Percentiles rank a stretch among this genome's conserved stretches.
Conservation (phyloP, 1,284 basidiomycete genomes). For the Golubevia sp. region DNA sequence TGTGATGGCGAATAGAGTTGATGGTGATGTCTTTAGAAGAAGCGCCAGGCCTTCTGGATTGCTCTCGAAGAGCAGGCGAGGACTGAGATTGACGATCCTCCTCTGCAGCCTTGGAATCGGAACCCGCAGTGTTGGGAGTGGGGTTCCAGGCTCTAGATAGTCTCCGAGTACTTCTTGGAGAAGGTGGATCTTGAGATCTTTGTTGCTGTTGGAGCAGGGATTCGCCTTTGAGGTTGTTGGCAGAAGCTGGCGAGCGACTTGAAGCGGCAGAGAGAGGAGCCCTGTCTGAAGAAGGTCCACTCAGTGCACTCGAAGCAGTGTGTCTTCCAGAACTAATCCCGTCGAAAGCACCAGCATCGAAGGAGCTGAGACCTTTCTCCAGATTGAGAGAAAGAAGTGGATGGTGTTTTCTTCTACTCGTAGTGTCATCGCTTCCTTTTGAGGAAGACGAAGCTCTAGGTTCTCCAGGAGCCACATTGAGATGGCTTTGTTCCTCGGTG, state of each 20-base stretch:
- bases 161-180: background rate
- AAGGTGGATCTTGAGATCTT: no score
- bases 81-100: no score
- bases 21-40: constrained; percentile 48
- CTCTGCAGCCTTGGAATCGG: constrained; percentile 17
- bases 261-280: no score
- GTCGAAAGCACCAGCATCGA: constrained; percentile 40
- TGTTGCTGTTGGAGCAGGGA: no score
- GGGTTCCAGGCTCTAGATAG: constrained; percentile 13
- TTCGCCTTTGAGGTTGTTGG: no score
- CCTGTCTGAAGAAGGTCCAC: no score
- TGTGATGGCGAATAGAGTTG: constrained; percentile 83
- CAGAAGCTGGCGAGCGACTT: no score
- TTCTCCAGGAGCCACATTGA: no score
- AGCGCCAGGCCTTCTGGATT: no score
- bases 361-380: constrained; percentile 43
- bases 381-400: constrained; percentile 41
- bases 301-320: no score
- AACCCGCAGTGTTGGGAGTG: constrained; percentile 9
- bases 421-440: constrained; percentile 17
- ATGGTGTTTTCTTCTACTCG: constrained; percentile 17
- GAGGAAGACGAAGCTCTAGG: constrained; percentile 19
- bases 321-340: background rate
- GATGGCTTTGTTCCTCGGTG: constrained; percentile 10
- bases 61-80: no score